Evolutionary conservation across 345 rosid species (phyloP), one percentile per base, ranked within the genome.

Genomic region (Gossypium herbaceum): DNA sequence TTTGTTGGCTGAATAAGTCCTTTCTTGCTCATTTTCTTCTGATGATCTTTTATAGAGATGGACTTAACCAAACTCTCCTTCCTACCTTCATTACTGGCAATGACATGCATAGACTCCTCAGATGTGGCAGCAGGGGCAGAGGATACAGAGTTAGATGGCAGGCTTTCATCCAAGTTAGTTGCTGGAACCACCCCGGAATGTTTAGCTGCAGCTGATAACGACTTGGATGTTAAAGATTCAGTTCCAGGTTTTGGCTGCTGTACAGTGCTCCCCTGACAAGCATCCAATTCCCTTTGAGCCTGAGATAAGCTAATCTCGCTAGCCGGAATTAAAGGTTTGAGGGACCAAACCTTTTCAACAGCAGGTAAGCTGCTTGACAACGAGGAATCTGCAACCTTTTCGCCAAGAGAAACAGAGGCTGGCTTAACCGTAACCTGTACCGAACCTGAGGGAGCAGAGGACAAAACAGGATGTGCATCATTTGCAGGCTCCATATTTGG

Each of bases 351-450:
- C 73, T 88, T 90, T 68, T 86, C 85, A 74, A 68, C 63, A 25
- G 82, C 65, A 76, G 82, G 19, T 22, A 82, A 74, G 74, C 50
- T 73, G 41, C 68, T 82, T 16, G 76, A 63, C 12, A 75, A 65
- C 16, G 73, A 58, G n/a, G 81, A 78, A 9, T 84, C 85, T 59
- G 43, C 78, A 64, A 52, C 75, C 76, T 80, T 91, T 41, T 81
- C 89, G 62, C 79, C 85, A 61, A 58, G 77, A 80, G 88, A 77
- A 29, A 52, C 82, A 67, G 81, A 73, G 57, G 81, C 77, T 76
- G 85, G 86, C 77, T 88, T 91, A 47, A 89, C 82, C 20, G 85
- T 82, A 78, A 85, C 90, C 81, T 77, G 88, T 55, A 78, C 77
- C 29, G 69, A 22, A 15, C 87, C 87, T 15, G 88, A 74, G 54